Conservation (phyloP, 805 yeast species). For the Saccharomycopsis sp. region DNA sequence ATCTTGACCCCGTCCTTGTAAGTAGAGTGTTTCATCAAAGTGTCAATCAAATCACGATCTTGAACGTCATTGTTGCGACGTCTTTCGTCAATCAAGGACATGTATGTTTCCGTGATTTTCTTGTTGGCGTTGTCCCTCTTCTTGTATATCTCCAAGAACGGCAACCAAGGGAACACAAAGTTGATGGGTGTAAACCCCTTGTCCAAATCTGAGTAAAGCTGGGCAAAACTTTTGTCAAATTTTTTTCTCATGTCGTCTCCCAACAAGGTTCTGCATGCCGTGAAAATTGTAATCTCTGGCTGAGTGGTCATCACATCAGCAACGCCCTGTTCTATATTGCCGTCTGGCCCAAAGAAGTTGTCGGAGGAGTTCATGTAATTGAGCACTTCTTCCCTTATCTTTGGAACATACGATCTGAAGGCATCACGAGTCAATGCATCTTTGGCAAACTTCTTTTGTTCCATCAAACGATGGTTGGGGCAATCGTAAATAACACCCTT, state of each 20-base stretch:
- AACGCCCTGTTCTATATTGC: constrained; percentile 35
- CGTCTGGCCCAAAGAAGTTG: constrained; percentile 35
- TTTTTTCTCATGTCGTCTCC: constrained; percentile 87
- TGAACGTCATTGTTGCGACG: constrained; percentile 68
- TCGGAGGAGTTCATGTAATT: constrained; percentile 51
- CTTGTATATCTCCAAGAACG: constrained; percentile 68
- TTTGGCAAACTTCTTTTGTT: constrained; percentile 95
- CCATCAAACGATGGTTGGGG: constrained; percentile 90
- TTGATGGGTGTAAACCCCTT: constrained; percentile 95
- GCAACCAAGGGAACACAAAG: constrained; percentile 91
- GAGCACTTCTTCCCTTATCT: constrained; percentile 68
- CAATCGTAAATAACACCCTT: constrained; percentile 97
- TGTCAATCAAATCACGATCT: constrained; percentile 82
- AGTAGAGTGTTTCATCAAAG: constrained; percentile 69
- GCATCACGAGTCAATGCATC: constrained; percentile 79
- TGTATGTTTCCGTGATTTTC: constrained; percentile 70
- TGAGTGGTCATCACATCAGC: constrained; percentile 72
- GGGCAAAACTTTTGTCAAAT: constrained; percentile 77
- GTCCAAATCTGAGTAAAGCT: constrained; percentile 82
- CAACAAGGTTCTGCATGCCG: constrained; percentile 84
- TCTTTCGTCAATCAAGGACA: constrained; percentile 67
- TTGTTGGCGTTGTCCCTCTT: constrained; percentile 83
- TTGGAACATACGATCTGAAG: constrained; percentile 79
- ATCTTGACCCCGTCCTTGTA: constrained; percentile 90
- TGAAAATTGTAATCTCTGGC: constrained; percentile 92